Conservation (phyloP, 148 eudicot species). For the Polygonum maritimum region DNA sequence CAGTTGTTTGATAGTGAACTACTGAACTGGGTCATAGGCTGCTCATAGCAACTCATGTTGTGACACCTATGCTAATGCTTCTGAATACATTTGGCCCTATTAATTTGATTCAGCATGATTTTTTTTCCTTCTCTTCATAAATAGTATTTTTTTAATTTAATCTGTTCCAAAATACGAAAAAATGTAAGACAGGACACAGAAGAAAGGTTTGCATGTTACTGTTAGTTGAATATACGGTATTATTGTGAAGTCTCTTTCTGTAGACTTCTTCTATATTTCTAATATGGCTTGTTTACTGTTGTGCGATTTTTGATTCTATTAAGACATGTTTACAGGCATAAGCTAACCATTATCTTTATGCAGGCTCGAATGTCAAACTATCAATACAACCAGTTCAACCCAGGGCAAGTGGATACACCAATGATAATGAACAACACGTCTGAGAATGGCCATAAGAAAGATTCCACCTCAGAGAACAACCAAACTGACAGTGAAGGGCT, state of each 20-base stretch:
- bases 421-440: conserved; percentile 1
- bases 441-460: conserved; percentile 18
- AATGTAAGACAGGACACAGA: background rate
- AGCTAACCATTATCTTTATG: background rate
- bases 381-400: conserved; percentile 27
- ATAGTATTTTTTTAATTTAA: background rate
- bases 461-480: conserved; percentile 10
- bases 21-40: background rate
- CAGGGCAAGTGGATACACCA: conserved; percentile 26
- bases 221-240: background rate
- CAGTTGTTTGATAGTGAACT: too few relatives aligned
- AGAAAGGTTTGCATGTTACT: background rate
- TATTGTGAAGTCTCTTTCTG: background rate
- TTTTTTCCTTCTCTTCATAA: background rate
- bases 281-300: background rate
- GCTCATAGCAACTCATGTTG: background rate
- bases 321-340: background rate
- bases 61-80: background rate
- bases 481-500: conserved; percentile 20
- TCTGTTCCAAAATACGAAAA: background rate
- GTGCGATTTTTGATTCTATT: background rate
- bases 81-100: background rate
- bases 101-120: background rate
- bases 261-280: too few relatives aligned
- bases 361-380: conserved; percentile 55